Conservation (phyloP, 129 eudicot species). For the Mikania micrantha region DNA sequence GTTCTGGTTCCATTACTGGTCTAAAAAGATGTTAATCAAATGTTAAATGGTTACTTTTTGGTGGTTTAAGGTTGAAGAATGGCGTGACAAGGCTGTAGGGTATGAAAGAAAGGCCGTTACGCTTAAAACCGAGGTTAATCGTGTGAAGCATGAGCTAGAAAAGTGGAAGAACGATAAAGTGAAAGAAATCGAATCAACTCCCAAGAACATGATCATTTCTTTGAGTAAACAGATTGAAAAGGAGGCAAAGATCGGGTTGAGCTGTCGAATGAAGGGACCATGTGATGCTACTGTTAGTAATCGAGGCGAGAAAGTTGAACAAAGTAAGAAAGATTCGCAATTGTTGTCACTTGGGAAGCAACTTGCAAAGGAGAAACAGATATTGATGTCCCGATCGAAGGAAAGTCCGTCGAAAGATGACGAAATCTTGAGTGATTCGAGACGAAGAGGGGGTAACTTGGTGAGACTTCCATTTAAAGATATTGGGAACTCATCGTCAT, state of each 20-base stretch:
- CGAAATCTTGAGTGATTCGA: constrained; percentile 19
- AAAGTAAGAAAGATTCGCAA: constrained; percentile 24
- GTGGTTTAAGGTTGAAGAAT: constrained; percentile 58
- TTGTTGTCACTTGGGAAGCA: constrained; percentile 55
- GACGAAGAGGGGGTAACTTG: constrained; percentile 26
- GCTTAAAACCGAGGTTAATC: constrained; percentile 32
- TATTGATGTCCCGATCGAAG: constrained; percentile 34
- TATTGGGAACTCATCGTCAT: constrained; percentile 40
- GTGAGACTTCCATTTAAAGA: constrained; percentile 53
- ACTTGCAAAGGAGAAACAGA: constrained; percentile 56
- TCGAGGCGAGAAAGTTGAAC: constrained; percentile 19
- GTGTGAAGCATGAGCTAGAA: constrained; percentile 37
- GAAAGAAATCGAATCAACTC: constrained; percentile 6
- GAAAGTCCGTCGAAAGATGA: constrained; percentile 24
- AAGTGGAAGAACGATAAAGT: constrained; percentile 26
- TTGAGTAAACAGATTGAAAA: constrained; percentile 45
- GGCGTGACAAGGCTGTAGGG: constrained; percentile 57
- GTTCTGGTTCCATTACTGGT: too few species aligned
- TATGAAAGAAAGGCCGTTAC: constrained; percentile 42
- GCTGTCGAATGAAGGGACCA: constrained; percentile 39
- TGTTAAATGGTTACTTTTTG: neutral
- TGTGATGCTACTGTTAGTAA: constrained; percentile 7
- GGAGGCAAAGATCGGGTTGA: constrained; percentile 39
- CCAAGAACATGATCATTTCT: constrained; percentile 28
- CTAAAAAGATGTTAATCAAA: neutral